Evolutionary conservation across 441 rosid genomes (phyloP).

Genomic region (Raphanus hybrid): DNA sequence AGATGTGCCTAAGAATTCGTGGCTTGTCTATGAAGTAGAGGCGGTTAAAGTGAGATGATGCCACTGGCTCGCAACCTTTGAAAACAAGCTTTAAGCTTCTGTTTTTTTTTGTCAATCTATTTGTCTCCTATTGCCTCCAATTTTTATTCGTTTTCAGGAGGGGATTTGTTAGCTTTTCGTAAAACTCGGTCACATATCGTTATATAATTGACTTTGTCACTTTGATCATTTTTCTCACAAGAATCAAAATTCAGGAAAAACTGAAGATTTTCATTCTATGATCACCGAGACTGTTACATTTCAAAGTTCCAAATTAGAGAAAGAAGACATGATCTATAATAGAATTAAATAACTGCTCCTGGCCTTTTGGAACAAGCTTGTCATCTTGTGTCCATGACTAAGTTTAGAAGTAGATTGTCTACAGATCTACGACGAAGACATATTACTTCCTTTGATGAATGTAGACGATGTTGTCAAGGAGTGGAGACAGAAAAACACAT

Average conservation of each 20-base stretch:
- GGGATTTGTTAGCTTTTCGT: background rate
- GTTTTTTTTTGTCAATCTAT: background rate
- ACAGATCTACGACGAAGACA: too few relatives aligned
- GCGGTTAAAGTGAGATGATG: conserved; percentile 47
- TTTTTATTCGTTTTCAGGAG: background rate
- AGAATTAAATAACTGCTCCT: background rate
- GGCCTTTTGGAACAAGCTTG: background rate
- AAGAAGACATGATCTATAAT: background rate
- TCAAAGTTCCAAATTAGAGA: too few relatives aligned
- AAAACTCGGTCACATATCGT: background rate
- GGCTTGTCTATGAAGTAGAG: conserved; percentile 58
- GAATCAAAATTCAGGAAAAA: background rate
- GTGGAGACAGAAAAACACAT: too few relatives aligned
- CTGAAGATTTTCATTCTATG: too few relatives aligned
- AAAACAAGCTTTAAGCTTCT: background rate
- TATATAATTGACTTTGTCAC: background rate
- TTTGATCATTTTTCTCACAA: background rate
- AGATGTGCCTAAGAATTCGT: conserved; percentile 51
- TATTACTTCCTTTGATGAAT: too few relatives aligned
- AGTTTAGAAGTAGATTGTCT: too few relatives aligned
- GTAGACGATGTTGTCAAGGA: too few relatives aligned
- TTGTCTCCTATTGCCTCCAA: background rate
- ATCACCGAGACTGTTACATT: too few relatives aligned
- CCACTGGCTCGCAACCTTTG: conserved; percentile 1
- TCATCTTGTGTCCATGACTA: too few relatives aligned